Evolutionary conservation across 2,329 filamentous ascomycete genomes (phyloP), one percentile per base, ranked within the genome.

Genomic region (Chrysoporthe austroafricana): DNA sequence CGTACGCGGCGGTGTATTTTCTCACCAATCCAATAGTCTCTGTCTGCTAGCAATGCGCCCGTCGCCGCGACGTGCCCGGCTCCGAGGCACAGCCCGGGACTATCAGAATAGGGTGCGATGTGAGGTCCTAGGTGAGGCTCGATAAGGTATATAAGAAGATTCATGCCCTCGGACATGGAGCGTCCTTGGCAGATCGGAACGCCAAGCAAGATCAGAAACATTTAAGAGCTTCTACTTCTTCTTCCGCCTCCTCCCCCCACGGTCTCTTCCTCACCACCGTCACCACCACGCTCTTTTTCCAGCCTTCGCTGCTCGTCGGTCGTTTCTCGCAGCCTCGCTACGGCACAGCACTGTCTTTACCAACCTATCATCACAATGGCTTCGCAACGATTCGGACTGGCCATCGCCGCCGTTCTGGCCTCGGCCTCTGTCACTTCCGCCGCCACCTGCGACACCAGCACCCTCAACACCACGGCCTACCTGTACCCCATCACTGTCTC

Each of bases 381-480:
- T 44, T 26, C 36, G 16, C 57, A 59, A 44, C 57, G 57, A 0
- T 59, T 44, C 3, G 42, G 57, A 42, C 52, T 58, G 34, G 62
- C 46, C 66, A 26, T 64, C 50, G 54, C 32, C 59, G 36, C 66
- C 21, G 56, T 39, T 56, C 34, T 69, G 58, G 66, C 66, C 34
- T 68, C 62, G 34, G 57, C 68, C 58, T 70, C 62, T 4, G 18
- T 64, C 54, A 52, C 62, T 32, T 43, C 54, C 16, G 62, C 50
- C 42, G 50, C 50, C 18, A n/a, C 52, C 11, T 64, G 62, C 43
- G 62, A 64, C 52, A 64, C 62, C 36, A 58, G 52, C 36, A 39
- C 62, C 4, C 62, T 64, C 52, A 64, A 64, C 62, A 64, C 62
- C 50, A 64, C 62, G 8, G 9, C 43, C 7, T 44, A 48, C 8